Base-by-base conservation (phyloP, 2,329 filamentous ascomycete genomes). In the Alternaria arbusti region DNA sequence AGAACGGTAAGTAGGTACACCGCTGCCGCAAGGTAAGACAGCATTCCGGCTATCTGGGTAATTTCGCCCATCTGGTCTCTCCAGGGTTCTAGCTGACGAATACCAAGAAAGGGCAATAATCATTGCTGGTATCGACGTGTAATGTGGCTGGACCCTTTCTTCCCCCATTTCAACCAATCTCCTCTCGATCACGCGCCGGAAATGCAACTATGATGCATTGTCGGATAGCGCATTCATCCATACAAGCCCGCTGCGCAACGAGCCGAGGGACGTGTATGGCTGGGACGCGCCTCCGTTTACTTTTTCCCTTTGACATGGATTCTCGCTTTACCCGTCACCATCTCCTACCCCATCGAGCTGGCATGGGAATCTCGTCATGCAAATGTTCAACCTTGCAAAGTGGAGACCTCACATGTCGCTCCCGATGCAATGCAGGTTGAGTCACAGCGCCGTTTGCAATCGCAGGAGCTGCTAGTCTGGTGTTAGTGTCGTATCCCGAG, bases 101-200 rank as follows among this genome's bases (percentile, higher is more conserved):
- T 28, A 6, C 22, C 43, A 23, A 50, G 36, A 13, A 15, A 13
- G n/a, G 15, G 10, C 26, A 30, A 30, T 28, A 26, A 20, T 50
- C 15, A 17, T 26, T 54, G 17, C 46, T 58, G 30, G 32, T 58
- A 55, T 55, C 25, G 36, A 63, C 10, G 28, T 47, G 55, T 59
- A 60, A 52, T 55, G 52, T 60, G 57, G 52, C 52, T 63, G 52
- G 51, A 46, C 49, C 43, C 43, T 54, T 49, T 57, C 28, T 36
- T 15, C 26, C 22, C 45, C 15, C 30, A 54, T 30, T 36, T 23
- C 12, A 23, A 20, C 26, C 30, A 32, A 28, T 26, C 26, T 43
- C 23, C 15, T 28, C 15, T 26, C 12, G 20, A 56, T 56, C 1
- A 30, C 6, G 12, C 30, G 36, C 30, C 22, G 28, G 32, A 54